Conservation (phyloP, 805 yeast species). For the Zygotorulaspora chibaensis region DNA sequence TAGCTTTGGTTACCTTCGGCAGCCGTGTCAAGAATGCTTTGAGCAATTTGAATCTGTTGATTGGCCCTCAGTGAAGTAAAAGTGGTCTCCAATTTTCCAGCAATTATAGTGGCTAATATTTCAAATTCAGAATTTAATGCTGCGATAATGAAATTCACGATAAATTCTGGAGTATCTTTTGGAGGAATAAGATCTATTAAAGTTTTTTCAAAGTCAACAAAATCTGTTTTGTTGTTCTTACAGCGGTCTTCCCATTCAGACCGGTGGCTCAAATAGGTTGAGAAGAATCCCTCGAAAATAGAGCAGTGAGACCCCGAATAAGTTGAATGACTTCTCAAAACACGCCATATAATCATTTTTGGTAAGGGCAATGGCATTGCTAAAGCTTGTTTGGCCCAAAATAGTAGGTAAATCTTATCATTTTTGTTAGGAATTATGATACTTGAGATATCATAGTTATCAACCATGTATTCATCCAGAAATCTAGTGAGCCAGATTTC, state of each 20-base stretch:
- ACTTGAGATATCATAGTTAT: constrained; percentile 43
- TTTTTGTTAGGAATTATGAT: constrained; percentile 49
- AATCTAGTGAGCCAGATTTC: constrained; percentile 40
- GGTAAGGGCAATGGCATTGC: constrained; percentile 49
- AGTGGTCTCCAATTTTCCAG: constrained; percentile 48
- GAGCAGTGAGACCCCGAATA: constrained; percentile 40
- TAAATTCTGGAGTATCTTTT: constrained; percentile 53
- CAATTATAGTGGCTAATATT: constrained; percentile 45
- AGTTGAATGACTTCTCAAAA: constrained; percentile 37
- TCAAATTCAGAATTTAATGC: constrained; percentile 46
- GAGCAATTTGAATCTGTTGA: constrained; percentile 52
- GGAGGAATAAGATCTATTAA: constrained; percentile 57
- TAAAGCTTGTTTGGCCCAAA: constrained; percentile 65
- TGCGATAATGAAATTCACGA: constrained; percentile 55
- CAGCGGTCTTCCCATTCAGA: constrained; percentile 42
- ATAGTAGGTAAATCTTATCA: constrained; percentile 56
- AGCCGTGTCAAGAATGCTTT: constrained; percentile 55
- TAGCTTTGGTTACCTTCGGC: constrained; percentile 42
- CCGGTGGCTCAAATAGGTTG: constrained; percentile 46
- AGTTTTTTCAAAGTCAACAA: constrained; percentile 51
- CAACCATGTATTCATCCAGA: constrained; percentile 46
- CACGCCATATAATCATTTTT: constrained; percentile 47
- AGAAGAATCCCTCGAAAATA: constrained; percentile 44
- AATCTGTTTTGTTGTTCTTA: constrained; percentile 45
- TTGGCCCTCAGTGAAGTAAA: constrained; percentile 57